These are phyloP conservation scores for Pichia sp. DNA, from an alignment of 1,139 yeast genomes.

Conservation along the genomic window DNA sequence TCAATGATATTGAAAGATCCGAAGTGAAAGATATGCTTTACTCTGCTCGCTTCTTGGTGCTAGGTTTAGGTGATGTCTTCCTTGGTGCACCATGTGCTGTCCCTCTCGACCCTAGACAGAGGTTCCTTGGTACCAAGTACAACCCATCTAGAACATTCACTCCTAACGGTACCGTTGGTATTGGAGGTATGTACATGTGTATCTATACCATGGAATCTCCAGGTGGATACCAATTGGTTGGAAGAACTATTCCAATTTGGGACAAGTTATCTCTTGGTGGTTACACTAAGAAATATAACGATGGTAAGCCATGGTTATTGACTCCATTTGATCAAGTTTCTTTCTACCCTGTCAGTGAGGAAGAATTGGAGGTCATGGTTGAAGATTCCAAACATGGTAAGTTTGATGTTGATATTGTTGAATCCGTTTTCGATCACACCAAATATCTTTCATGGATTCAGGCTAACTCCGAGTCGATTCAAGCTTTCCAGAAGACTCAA, in stretches of 20 bases:
- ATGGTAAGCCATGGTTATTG: slow-evolving; percentile 78
- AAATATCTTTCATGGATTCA: slow-evolving; percentile 74
- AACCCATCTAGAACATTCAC: slow-evolving; percentile 95
- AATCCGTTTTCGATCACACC: slow-evolving; percentile 75
- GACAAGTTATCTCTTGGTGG: slow-evolving; percentile 78
- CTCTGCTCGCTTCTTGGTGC: slow-evolving; percentile 81
- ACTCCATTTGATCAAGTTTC: slow-evolving; percentile 91
- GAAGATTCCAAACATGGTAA: slow-evolving; percentile 78
- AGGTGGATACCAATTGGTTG: slow-evolving; percentile 96
- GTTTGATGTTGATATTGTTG: slow-evolving; percentile 67
- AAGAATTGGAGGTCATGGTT: slow-evolving; percentile 61
- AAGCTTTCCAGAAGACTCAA: slow-evolving; percentile 58
- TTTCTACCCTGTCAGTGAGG: slow-evolving; percentile 85
- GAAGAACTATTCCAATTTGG: slow-evolving; percentile 97
- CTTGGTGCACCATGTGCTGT: slow-evolving; percentile 98
- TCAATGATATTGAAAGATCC: slow-evolving; percentile 71
- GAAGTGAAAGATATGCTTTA: slow-evolving; percentile 80
- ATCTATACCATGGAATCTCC: slow-evolving; percentile 98
- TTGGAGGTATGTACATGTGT: slow-evolving; percentile 98
- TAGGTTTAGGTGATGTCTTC: slow-evolving; percentile 96
- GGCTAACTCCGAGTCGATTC: slow-evolving; percentile 65
- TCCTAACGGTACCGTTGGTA: slow-evolving; percentile 95
- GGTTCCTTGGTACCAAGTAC: slow-evolving; percentile 87
- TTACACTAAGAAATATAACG: slow-evolving; percentile 37
- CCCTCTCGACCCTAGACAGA: slow-evolving; percentile 93